Percentiles rank a stretch among this genome's conserved stretches.
These are phyloP conservation scores for Fusarium oxysporum DNA, from an alignment of 2,329 filamentous ascomycete species.

Conservation along the genomic window DNA sequence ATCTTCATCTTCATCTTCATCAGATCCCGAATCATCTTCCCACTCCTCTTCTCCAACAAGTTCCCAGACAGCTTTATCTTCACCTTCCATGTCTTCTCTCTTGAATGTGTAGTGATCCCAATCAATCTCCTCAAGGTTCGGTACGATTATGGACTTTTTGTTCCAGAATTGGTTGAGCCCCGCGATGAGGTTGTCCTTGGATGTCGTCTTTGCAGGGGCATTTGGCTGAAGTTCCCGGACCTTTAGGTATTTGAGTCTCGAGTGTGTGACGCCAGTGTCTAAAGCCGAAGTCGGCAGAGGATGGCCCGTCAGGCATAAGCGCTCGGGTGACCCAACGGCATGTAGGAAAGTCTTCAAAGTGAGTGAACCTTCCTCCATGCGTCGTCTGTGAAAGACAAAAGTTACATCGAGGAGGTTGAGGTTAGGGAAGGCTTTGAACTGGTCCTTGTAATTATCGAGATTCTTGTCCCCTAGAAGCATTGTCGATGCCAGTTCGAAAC, in stretches of 20 bases:
- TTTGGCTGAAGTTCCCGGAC: constrained; percentile 2
- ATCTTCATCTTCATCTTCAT: background rate
- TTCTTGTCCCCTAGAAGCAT: background rate
- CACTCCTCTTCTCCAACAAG: constrained; percentile 26
- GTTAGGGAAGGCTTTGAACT: constrained; percentile 26
- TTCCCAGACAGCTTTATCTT: constrained; percentile 21
- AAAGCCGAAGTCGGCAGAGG: background rate
- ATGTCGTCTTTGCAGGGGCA: background rate
- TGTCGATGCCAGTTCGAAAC: background rate
- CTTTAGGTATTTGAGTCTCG: constrained; percentile 15
- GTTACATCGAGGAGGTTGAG: constrained; percentile 7
- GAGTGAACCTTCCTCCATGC: constrained; percentile 7
- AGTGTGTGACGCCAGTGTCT: constrained; percentile 5
- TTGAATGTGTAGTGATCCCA: constrained; percentile 33
- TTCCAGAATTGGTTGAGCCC: constrained; percentile 22
- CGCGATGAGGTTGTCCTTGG: background rate
- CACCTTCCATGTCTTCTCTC: constrained; percentile 17
- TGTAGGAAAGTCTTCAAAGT: constrained; percentile 21
- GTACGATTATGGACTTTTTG: background rate
- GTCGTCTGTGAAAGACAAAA: background rate
- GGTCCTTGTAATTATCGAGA: constrained; percentile 15
- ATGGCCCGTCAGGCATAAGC: constrained; percentile 11
- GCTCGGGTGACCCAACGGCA: constrained; percentile 22
- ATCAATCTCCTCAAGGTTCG: constrained; percentile 26
- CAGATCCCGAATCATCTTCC: constrained; percentile 24